Base-by-base conservation (phyloP, 208 protist species). In the Trypanosoma theileri region DNA sequence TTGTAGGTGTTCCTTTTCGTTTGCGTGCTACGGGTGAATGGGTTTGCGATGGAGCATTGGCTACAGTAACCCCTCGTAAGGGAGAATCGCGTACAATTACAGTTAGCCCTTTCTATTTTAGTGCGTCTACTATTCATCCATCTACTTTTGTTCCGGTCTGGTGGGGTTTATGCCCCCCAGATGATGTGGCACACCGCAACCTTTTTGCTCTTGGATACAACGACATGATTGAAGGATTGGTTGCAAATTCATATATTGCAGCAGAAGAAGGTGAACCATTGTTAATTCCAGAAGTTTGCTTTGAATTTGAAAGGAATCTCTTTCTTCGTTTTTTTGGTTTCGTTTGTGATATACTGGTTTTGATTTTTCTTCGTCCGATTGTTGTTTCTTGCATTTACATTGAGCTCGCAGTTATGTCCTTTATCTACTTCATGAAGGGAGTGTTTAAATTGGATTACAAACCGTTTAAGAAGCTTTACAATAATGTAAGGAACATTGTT, bases 141-240 rank as follows among this genome's bases (percentile, higher is more conserved):
- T 77, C 69, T 19, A 59, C 73, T 22, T 91, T 86, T 72, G 73
- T 92, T 28, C 89, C 89, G 22, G 79, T 84, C 12, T 93, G 86
- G 85, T 95, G 89, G 87, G 85, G 69, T 14, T 31, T 91, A 35
- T 75, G 61, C 6, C 89, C 89, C 4, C 86, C 89, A 1, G 72
- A 63, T 54, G 58, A 59, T 6, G 52, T 70, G n/a, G 65, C 84
- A 52, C 82, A 86, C 58, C 48, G 70, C 14, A 85, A 86, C 28
- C 68, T 95, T 9, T 95, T 95, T 67, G 75, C 73, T 62, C 78
- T 91, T 59, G 89, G 89, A 11, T 93, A 95, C 69, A 91, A 89
- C 42, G 86, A 92, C 70, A 87, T 83, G 79, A 84, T 92, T 66
- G 82, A 90, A 62, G 84, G 73, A 55, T 75, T 95, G 12, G 80